Evolutionary conservation across 2,329 filamentous ascomycete genomes (phyloP), one percentile per base, ranked within the genome.

Genomic region (Microdochium paspali): DNA sequence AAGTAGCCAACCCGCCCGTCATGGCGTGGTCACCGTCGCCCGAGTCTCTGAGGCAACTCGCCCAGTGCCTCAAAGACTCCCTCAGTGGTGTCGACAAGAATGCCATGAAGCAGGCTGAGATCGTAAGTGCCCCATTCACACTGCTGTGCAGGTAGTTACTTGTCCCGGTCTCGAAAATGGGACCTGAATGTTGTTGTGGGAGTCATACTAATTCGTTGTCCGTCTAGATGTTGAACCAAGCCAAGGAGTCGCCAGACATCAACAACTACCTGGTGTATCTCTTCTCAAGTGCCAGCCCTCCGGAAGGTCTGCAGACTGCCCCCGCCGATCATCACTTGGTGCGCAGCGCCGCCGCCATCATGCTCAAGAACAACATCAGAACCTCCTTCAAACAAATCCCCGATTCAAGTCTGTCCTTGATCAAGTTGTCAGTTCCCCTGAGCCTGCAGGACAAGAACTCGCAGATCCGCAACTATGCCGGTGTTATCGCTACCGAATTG

Each of bases 261-360:
- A 91, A 94, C 73, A 97, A 97, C 70, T 98, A 98, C 67, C 82
- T 98, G 42, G 87, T 88, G 56, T 96, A 87, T 67, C 79, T 98
- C 52, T 88, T 95, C 67, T 88, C 87, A 50, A 89, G 79, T 57
- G 65, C 80, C 48, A 75, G 82, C 53, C 71, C 75, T 45, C 80
- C 85, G 44, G 67, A 72, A 48, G 81, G 73, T 53, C 71, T 87
- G 61, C 71, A 72, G 56, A 77, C 79, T 56, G 77, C 74, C 46
- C 60, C 72, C 55, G 61, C 76, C 53, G 73, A 87, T 62, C 84
- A 89, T 70, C 79, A 85, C 64, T 71, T 88, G 45, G 84, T 95
- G 51, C 85, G 93, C 53, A 87, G 87, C 51, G 87, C 91, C 10
- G 90, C 91, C 24, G 90, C 87, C 48, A 83, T 97, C 60, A 93